Evolutionary conservation across 345 rosid genomes (phyloP), one percentile per base, ranked within the genome.

Genomic region (Citrus hindsii): DNA sequence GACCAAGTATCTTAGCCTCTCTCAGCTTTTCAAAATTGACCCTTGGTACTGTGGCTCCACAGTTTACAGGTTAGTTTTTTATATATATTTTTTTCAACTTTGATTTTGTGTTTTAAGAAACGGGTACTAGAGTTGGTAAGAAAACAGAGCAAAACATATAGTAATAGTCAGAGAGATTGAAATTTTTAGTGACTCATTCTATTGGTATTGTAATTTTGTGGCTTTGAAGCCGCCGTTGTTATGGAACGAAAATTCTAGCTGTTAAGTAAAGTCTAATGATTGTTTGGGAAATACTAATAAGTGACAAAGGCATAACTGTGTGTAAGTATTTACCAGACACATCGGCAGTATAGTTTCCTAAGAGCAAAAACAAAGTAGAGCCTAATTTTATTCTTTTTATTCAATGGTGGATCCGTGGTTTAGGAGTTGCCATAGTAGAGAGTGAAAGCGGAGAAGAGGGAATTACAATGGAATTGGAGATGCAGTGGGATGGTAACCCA

Each of bases 401-500:
- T 56, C 30, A 6, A 48, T 40, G 73, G 40, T 7, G 64, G 14
- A 2, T 5, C 22, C 56, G 19, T 53, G 40, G n/a, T 78, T 40
- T 74, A 95, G 99, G 98, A 81, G 82, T 95, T 78, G 82, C 86
- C n/a, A 88, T 93, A 30, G 27, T 93, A 22, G 98, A 95, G 59
- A 81, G 75, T 40, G 90, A 90, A 80, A 85, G 85, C 66, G 87
- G 70, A 10, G 72, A 81, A 35, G 83, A 75, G 9, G 88, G 91
- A 58, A 79, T 92, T 68, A 90, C 92, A 27, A 88, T 93, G 92
- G 99, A 95, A 78, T 79, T 95, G 86, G 98, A 93, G 81, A 81
- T 95, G 91, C 93, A 93, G 81, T 95, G 99, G 98, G 99, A 95
- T 73, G 98, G 97, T 13, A 87, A 93, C 78, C 97, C 98, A 6